Conservation (phyloP, 805 yeast species). For the Barnettozyma pratensis region DNA sequence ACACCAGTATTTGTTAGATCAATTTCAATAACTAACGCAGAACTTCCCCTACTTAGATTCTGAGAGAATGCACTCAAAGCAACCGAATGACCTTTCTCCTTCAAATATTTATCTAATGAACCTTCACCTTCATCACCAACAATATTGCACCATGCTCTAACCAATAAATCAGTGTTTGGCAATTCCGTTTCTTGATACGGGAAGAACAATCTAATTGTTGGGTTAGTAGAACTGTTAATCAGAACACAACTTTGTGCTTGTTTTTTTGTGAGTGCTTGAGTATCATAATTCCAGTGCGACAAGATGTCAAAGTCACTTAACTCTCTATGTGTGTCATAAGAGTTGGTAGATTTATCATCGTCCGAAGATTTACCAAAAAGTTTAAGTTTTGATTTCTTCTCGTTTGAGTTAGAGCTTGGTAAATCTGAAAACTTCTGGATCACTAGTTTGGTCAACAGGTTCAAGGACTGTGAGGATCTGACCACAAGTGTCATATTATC, state of each 20-base stretch:
- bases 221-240: constrained; percentile 32
- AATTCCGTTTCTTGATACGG: constrained; percentile 26
- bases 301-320: constrained; percentile 14
- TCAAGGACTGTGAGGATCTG: constrained; percentile 62
- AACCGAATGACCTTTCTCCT: constrained; percentile 30
- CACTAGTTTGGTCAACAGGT: constrained; percentile 49
- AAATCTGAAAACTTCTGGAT: constrained; percentile 37
- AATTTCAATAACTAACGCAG: constrained; percentile 45
- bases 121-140: constrained; percentile 59
- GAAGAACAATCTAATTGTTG: constrained; percentile 42
- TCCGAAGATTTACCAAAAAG: background rate
- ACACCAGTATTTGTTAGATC: constrained; percentile 43
- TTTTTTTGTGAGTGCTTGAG: constrained; percentile 21
- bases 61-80: constrained; percentile 40
- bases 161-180: constrained; percentile 20
- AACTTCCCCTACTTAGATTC: constrained; percentile 30
- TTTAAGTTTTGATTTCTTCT: constrained; percentile 8
- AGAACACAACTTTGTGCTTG: constrained; percentile 29
- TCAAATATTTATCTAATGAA: constrained; percentile 41
- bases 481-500: constrained; percentile 53
- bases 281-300: constrained; percentile 14
- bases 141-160: constrained; percentile 47
- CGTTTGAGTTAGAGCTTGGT: constrained; percentile 3
- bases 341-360: background rate
- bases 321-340: background rate